Conservation (phyloP, 2,329 filamentous ascomycete species). For the Hysterium pulicare region DNA sequence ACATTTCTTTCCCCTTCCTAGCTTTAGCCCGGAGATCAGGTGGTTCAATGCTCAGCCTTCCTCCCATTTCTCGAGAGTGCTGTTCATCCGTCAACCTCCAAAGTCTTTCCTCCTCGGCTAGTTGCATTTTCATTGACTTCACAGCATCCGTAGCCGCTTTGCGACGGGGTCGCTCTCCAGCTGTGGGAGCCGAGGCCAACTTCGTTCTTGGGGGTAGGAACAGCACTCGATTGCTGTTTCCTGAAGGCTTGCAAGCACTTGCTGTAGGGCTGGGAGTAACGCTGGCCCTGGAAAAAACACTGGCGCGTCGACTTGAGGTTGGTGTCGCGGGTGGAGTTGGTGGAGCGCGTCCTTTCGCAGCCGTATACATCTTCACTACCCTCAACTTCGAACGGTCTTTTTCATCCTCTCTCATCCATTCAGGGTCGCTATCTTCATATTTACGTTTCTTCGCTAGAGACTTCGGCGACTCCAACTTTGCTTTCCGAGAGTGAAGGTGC, state of each 20-base stretch:
- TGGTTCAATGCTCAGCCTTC: not conserved
- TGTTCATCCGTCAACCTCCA: not conserved
- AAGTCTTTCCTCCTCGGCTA: not conserved
- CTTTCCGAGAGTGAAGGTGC: no score
- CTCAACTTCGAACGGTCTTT: no score
- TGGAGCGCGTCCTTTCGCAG: not conserved
- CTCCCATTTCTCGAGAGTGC: not conserved
- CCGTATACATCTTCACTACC: no score
- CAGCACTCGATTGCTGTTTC: not conserved
- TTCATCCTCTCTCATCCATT: no score
- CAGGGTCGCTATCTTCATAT: no score
- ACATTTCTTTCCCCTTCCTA: not conserved
- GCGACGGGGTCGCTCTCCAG: not conserved
- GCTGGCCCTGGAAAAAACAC: not conserved
- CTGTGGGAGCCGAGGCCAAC: not conserved
- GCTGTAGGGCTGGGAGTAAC: not conserved
- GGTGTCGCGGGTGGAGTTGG: not conserved
- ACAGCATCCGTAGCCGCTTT: not conserved
- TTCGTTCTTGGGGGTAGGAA: not conserved
- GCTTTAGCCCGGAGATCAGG: not conserved
- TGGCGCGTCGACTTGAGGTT: not conserved
- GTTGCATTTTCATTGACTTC: not conserved
- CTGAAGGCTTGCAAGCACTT: not conserved
- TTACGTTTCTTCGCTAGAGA: no score
- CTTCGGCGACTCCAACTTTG: no score